Evolutionary conservation across 2,329 filamentous ascomycete genomes (phyloP), one percentile per base, ranked within the genome.

Genomic region (Bipolaris oryzae): DNA sequence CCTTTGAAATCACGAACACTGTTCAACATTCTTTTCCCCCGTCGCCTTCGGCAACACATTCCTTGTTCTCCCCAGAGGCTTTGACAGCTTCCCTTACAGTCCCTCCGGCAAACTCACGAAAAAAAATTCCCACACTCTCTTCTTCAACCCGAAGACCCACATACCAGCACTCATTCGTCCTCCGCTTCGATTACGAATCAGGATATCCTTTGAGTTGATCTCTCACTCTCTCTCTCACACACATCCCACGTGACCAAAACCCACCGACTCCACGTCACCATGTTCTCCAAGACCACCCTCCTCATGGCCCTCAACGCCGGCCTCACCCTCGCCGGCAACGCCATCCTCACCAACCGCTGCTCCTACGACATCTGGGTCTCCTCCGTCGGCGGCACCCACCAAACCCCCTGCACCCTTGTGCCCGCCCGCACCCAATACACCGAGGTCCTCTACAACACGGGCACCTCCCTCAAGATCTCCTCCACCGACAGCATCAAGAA

Each of bases 361-460:
- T 13, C 49, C 25, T 67, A 68, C 56, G 69, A 71, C 53, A 55
- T 71, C 44, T 71, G 65, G 65, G 50, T 70, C 38, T 69, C 65
- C 61, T 63, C 60, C 18, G 60, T 69, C 25, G 58, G 61, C 28
- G 57, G 64, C 45, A 46, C 41, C 16, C 48, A 55, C 39, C 43
- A 35, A 13, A 55, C 60, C 1, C 31, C 34, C 7, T 47, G 60
- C 1, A 62, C 66, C 39, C 55, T 60, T 3, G 48, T 69, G 2
- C 58, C 68, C 3, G 60, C 68, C 16, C 55, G 59, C 25, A 47
- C 60, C n/a, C 56, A 65, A 28, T 58, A 70, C 47, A 57, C 47
- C 5, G 68, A 71, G 53, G 53, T 58, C 20, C 59, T 68, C 44
- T 62, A 55, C 46, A 60, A 35, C 41, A 53, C 56, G 25, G 64